Percentiles rank a stretch among this genome's conserved stretches.
Evolutionary conservation across 345 rosid species (phyloP).

Genomic region (Lepidium sativum): DNA sequence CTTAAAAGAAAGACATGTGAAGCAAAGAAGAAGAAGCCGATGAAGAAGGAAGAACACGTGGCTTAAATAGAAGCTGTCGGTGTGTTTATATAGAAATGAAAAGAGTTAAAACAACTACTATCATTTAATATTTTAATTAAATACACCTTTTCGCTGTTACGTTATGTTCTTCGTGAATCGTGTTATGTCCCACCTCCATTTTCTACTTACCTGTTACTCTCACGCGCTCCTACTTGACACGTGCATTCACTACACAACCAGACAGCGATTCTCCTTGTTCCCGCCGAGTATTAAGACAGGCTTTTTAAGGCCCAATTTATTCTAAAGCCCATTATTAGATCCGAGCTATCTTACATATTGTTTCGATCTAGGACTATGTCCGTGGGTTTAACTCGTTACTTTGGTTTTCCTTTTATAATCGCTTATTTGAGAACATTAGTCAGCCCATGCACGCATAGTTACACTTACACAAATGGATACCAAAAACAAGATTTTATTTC

Average conservation of each 20-base stretch:
- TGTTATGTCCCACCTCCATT: constrained; percentile 16
- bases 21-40: constrained; percentile 16
- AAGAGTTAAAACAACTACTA: background rate
- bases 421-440: too few relatives aligned
- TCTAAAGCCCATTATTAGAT: background rate
- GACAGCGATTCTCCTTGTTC: background rate
- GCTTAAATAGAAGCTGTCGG: constrained; percentile 28
- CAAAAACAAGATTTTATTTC: too few relatives aligned
- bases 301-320: constrained; percentile 4
- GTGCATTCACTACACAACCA: background rate
- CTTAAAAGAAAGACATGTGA: constrained; percentile 5
- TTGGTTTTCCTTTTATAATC: background rate
- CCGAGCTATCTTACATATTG: background rate
- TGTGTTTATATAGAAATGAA: background rate
- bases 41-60: constrained; percentile 21
- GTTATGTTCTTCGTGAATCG: constrained; percentile 26
- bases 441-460: too few relatives aligned
- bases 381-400: background rate
- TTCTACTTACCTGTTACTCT: background rate
- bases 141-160: constrained; percentile 23
- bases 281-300: background rate
- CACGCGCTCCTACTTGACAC: constrained; percentile 6
- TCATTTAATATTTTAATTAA: background rate
- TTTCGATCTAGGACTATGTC: background rate
- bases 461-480: too few relatives aligned